Base-by-base conservation (phyloP, 1,284 basidiomycete genomes). In the Cryptococcus amylolentus region DNA sequence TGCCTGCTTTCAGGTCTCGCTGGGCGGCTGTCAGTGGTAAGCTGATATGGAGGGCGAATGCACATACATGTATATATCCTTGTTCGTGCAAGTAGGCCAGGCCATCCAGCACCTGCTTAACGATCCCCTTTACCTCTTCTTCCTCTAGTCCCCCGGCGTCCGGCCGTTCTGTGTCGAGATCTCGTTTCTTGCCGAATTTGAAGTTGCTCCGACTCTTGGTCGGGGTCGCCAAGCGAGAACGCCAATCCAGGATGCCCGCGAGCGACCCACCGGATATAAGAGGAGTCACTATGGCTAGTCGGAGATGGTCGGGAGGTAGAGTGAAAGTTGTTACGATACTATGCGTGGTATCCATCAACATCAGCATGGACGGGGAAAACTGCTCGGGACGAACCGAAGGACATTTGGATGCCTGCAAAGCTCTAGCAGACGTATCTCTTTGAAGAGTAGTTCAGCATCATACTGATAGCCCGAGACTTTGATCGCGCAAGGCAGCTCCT, bases 41-140 rank as follows among this genome's bases (percentile, higher is more conserved):
- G 23, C 23, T 12, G 28, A 16, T n/a, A n/a, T 20, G 13, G 2
- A 12, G 26, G 23, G 12, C 16, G 4, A 31, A 26, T n/a, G 26
- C n/a, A 67, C 73, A 57, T 44, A 74, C 73, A 72, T 98, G 94
- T 51, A 98, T 92, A 72, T 96, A 88, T 12, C 87, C 86, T 39
- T 88, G 86, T 69, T 86, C 88, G 79, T 98, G 94, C 20, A 98
- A 84, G 73, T 93, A 95, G 65, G 78, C 83, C 59, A 98, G 82
- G 7, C 86, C 94, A 52, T 87, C 80, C 58, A 96, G 84, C 14
- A 93, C 88, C 77, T 98, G 96, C 39, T 92, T 85, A 42, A 87
- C 82, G 6, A 73, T 67, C 35, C 63, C 64, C 56, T 74, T 74
- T 53, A 70, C 61, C 57, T 76, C 73, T 27, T 76, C 73, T 52